Conservation (phyloP, 495 filamentous ascomycete species). For the Aspergillus taichungensis region DNA sequence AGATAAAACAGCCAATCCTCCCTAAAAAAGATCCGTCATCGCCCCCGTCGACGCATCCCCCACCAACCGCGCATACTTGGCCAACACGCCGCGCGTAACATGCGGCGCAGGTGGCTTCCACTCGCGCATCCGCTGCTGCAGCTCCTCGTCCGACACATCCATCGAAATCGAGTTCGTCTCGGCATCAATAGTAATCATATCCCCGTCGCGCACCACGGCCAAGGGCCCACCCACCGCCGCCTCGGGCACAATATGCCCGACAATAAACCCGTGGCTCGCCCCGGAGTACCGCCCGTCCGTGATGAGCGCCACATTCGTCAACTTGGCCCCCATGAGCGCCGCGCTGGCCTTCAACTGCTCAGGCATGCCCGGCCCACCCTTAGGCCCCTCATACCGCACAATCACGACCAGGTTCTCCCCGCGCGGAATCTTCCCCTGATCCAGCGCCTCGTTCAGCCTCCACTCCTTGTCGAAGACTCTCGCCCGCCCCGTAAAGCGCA, state of each 20-base stretch:
- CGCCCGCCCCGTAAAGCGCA: slow-evolving; percentile 71
- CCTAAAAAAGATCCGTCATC: slow-evolving; percentile 44
- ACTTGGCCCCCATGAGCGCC: slow-evolving; percentile 83
- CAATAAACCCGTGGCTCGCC: slow-evolving; percentile 91
- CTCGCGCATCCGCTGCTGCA: slow-evolving; percentile 51
- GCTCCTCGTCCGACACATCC: slow-evolving; percentile 68
- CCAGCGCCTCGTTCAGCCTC: slow-evolving; percentile 67
- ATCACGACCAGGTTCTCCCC: slow-evolving; percentile 83
- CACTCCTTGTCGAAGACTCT: slow-evolving; percentile 88
- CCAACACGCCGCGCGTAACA: slow-evolving; percentile 80
- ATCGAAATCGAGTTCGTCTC: slow-evolving; percentile 66
- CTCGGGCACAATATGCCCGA: slow-evolving; percentile 90
- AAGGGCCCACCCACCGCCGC: slow-evolving; percentile 78
- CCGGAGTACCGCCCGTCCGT: slow-evolving; percentile 91
- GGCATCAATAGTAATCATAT: slow-evolving; percentile 80
- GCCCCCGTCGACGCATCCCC: slow-evolving; percentile 65
- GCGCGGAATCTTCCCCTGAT: slow-evolving; percentile 59
- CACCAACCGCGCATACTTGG: slow-evolving; percentile 77
- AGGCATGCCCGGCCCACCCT: slow-evolving; percentile 97
- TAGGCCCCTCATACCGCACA: slow-evolving; percentile 92
- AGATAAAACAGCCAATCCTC: background rate
- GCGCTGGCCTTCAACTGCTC: slow-evolving; percentile 87
- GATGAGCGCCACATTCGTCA: slow-evolving; percentile 83
- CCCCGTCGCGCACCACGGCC: slow-evolving; percentile 70
- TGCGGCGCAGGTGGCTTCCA: slow-evolving; percentile 68